Evolutionary conservation across 805 yeast genomes (phyloP).

Genomic region (Ascoidea rubescens): DNA sequence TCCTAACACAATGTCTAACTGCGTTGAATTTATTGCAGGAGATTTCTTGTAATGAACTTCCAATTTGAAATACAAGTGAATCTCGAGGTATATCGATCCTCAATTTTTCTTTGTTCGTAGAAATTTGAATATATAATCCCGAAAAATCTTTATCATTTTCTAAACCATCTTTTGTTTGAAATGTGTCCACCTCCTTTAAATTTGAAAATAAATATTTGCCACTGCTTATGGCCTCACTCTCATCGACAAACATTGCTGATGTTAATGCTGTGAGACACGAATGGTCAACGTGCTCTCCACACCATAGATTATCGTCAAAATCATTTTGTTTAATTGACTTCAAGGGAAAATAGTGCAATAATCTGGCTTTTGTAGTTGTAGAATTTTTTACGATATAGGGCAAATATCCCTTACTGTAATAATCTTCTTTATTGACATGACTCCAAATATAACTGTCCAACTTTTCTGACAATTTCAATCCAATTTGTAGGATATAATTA

Average conservation of each 20-base stretch:
- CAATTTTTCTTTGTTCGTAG: conserved; percentile 25
- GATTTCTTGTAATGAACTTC: conserved; percentile 38
- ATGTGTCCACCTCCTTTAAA: conserved; percentile 14
- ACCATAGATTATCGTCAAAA: conserved; percentile 30
- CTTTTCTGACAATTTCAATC: conserved; percentile 34
- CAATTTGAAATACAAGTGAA: conserved; percentile 49
- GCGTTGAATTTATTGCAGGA: conserved; percentile 37
- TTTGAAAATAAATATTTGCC: conserved; percentile 2
- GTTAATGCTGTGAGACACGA: conserved; percentile 47
- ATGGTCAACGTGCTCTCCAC: conserved; percentile 50
- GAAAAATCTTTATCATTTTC: conserved; percentile 11
- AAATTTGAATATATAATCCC: conserved; percentile 36
- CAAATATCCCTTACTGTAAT: conserved; percentile 24
- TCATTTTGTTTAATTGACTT: conserved; percentile 3
- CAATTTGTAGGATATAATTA: conserved; percentile 32
- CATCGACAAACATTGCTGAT: conserved; percentile 36
- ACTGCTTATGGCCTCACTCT: conserved; percentile 14
- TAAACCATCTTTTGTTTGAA: conserved; percentile 20
- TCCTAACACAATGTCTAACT: conserved; percentile 43
- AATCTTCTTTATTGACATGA: conserved; percentile 11
- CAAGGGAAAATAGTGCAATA: conserved; percentile 38
- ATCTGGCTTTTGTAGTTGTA: conserved; percentile 42
- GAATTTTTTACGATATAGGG: conserved; percentile 32
- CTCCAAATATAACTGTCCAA: conserved; percentile 31
- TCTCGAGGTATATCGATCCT: conserved; percentile 40